phyloP scores from a whole-genome alignment of 2,329 filamentous ascomycete species.

The Gaeumannomyces tritici region DNA sequence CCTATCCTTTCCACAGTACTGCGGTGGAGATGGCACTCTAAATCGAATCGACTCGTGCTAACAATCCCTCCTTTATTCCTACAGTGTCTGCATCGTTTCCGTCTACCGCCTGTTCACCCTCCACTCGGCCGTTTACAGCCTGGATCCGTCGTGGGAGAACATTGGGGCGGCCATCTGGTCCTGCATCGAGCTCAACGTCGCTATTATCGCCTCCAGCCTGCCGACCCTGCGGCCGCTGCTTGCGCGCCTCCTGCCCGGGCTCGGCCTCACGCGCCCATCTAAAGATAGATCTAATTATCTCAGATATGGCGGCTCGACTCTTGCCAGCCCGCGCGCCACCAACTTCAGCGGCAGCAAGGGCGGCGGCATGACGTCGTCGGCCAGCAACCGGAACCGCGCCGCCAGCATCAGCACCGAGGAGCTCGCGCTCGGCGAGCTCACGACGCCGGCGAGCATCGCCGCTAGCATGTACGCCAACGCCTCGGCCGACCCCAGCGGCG shows the following conservation, averaged over 20 bases:
- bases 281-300: slow-evolving; percentile 10
- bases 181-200: slow-evolving; percentile 18
- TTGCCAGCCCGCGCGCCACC: not conserved
- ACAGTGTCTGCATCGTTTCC: slow-evolving; percentile 23
- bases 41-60: no score
- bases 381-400: not conserved
- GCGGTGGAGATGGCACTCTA: no score
- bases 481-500: not conserved
- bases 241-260: slow-evolving; percentile 12
- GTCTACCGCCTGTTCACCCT: slow-evolving; percentile 22
- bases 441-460: not conserved
- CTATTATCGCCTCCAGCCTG: slow-evolving; percentile 18
- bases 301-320: slow-evolving; percentile 9
- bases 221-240: slow-evolving; percentile 20
- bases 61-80: not conserved
- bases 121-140: slow-evolving; percentile 13
- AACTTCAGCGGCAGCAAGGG: slow-evolving; percentile 8
- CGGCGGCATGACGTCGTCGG: not conserved
- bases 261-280: slow-evolving; percentile 4
- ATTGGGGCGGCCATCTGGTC: slow-evolving; percentile 21
- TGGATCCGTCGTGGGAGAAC: slow-evolving; percentile 21
- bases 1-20: no score
- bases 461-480: not conserved
- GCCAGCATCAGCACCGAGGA: slow-evolving; percentile 15
- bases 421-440: slow-evolving; percentile 13